Percentiles rank a stretch among this genome's conserved stretches.
These are phyloP conservation scores for Quercus ilex DNA, from an alignment of 306 rosid species.

Conservation along the genomic window DNA sequence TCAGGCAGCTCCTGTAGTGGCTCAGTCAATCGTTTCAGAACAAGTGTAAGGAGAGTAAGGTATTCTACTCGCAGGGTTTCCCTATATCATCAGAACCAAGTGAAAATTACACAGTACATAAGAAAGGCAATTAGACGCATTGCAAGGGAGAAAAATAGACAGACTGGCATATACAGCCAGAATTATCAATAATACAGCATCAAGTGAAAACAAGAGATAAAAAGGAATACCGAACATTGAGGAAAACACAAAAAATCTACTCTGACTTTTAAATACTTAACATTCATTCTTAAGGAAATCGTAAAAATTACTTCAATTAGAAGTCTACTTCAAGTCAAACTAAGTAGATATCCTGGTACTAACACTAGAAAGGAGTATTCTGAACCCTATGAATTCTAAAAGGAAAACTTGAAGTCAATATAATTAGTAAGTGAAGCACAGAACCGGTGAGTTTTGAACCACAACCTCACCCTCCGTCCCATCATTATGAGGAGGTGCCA, in stretches of 20 bases:
- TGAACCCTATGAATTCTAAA: background rate
- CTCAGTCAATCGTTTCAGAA: conserved; percentile 58
- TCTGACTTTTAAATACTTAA: background rate
- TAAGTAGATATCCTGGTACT: background rate
- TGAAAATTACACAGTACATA: background rate
- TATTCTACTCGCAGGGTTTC: conserved; percentile 71
- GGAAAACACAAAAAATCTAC: background rate
- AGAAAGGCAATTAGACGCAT: background rate
- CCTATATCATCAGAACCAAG: conserved; percentile 42
- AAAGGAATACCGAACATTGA: background rate
- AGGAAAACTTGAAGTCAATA: background rate
- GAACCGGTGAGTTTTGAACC: too few relatives aligned
- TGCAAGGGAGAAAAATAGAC: conserved; percentile 2
- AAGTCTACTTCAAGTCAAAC: background rate
- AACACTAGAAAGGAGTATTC: background rate
- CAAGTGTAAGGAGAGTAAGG: conserved; percentile 42
- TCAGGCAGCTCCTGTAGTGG: conserved; percentile 69
- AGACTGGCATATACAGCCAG: background rate
- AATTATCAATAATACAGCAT: background rate
- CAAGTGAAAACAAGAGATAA: background rate
- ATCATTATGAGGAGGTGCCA: too few relatives aligned
- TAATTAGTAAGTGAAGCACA: too few relatives aligned
- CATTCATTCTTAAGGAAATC: background rate
- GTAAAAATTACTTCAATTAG: background rate
- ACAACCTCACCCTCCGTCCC: too few relatives aligned